Percentiles rank a stretch among this genome's conserved stretches.
phyloP scores from a whole-genome alignment of 495 filamentous ascomycete genomes.

The Aspergillus taichungensis region DNA sequence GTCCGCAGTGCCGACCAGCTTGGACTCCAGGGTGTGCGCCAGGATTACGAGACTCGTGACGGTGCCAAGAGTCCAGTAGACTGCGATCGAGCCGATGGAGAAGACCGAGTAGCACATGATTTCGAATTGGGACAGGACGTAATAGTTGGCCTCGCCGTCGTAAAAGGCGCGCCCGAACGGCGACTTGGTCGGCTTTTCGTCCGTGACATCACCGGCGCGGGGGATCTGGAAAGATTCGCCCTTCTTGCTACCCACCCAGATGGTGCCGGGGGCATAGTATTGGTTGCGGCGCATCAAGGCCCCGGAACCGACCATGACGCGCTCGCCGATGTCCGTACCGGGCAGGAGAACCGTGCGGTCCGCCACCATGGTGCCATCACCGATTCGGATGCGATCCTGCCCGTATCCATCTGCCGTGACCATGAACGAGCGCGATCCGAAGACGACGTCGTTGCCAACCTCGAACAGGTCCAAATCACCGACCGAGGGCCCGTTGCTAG shows the following conservation, averaged over 20 bases:
- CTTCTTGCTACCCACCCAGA: conserved; percentile 36
- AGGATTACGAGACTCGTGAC: conserved; percentile 18
- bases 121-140: conserved; percentile 25
- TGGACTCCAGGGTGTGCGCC: conserved; percentile 10
- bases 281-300: conserved; percentile 28
- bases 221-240: conserved; percentile 34
- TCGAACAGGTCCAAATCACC: conserved; percentile 38
- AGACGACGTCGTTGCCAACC: conserved; percentile 40
- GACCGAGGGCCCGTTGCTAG: conserved; percentile 34
- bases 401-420: conserved; percentile 36
- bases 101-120: conserved; percentile 34
- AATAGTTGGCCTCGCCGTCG: conserved; percentile 26
- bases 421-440: conserved; percentile 35
- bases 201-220: conserved; percentile 3
- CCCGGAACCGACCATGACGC: conserved; percentile 36
- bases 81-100: conserved; percentile 18
- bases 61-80: conserved; percentile 31
- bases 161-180: conserved; percentile 40
- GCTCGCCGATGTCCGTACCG: conserved; percentile 26
- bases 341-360: conserved; percentile 34
- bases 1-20: conserved; percentile 1
- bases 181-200: not conserved
- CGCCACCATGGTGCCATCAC: conserved; percentile 36
- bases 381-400: conserved; percentile 27
- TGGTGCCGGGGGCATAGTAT: conserved; percentile 25